Base-by-base conservation (phyloP, 1,284 basidiomycete species). In the Cystobasidium pallidum region DNA sequence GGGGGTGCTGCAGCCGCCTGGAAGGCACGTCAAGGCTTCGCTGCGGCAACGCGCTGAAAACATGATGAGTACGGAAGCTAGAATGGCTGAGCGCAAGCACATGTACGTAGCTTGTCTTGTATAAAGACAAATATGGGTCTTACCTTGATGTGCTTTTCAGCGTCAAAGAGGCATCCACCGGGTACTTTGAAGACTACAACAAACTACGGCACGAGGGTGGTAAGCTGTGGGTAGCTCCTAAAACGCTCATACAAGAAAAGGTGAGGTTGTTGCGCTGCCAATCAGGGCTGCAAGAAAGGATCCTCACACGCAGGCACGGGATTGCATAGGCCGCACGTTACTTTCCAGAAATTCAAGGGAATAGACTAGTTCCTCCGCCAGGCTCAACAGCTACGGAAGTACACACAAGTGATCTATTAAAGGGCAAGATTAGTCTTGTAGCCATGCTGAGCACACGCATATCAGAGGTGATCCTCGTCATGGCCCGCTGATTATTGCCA, bases 201-300 rank as follows among this genome's bases (percentile, higher is more conserved):
- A 87, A 88, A 76, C 89, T 92, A 19, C 84, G 89, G 65, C 86
- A 86, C 49, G 86, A 92, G 77, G 94, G 93, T 8, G 95, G 95
- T 24, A 99, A 99, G 83, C 90, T 91, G 11, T 99, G 93, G 94
- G 86, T 94, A 67, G 93, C 92, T 15, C 94, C 94, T 0, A 87
- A 85, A 28, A 91, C 91, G 13, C 84, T 97, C 75, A 93, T 98
- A 77, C 86, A 88, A 30, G 90, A 92, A 82, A 91, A 94, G 77
- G 93, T 94, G 77, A 78, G 90, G 26, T 30, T 0, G 24, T 51
- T 24, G 8, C 13, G 1, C 7, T 26, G 21, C 86, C 3, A 7
- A 26, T n/a, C 32, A 1, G 41, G 26, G 13, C 32, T 10, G 8
- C 26, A 36, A 39, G 10, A 7, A n/a, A 17, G 8, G 49, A 26